Evolutionary conservation across 2,329 filamentous ascomycete species (phyloP), one percentile per base, ranked within the genome.

Genomic region (Cordyceps militaris): DNA sequence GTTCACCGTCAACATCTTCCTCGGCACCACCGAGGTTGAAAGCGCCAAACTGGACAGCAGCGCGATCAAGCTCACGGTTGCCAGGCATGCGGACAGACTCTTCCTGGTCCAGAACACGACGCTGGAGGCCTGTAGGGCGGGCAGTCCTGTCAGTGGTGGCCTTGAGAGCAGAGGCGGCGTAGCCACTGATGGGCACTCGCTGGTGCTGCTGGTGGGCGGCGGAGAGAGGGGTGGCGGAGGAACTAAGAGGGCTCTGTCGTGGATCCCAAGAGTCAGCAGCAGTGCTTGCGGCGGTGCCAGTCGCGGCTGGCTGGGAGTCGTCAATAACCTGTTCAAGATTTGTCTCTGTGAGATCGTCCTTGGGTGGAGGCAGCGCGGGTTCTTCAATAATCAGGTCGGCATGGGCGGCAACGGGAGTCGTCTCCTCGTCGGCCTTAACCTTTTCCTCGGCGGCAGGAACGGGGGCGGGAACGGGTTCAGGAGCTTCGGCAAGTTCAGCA

Each of bases 81-180:
- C 90, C 91, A 47, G 94, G 94, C 93, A 99, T 97, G 63, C 96
- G 91, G 42, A 99, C 94, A 59, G 94, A 91, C 76, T 99, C 94
- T 73, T 96, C 92, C 70, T 99, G 94, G 66, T 97, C 92, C 67
- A 96, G 80, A 56, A 97, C 82, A 66, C 91, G 88, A 63, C 93
- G 86, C 71, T 95, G 88, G 72, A 88, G 91, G 74, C 87, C 92
- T 21, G 90, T 83, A 56, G 85, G 86, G 61, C 93, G 88, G 60
- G 79, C 77, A 24, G 82, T 76, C 61, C 82, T 71, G 67, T 85
- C 75, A 59, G 82, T 65, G 14, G 86, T 88, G 13, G 89, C 89
- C 76, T 96, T 96, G 66, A 89, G 79, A 26, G 91, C 90, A 51
- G 86, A 88, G n/a, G 89, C 81, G 51, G 88, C 89, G 70, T 84